Evolutionary conservation across 306 rosid genomes (phyloP).

Genomic region (Begonia peltatifolia): DNA sequence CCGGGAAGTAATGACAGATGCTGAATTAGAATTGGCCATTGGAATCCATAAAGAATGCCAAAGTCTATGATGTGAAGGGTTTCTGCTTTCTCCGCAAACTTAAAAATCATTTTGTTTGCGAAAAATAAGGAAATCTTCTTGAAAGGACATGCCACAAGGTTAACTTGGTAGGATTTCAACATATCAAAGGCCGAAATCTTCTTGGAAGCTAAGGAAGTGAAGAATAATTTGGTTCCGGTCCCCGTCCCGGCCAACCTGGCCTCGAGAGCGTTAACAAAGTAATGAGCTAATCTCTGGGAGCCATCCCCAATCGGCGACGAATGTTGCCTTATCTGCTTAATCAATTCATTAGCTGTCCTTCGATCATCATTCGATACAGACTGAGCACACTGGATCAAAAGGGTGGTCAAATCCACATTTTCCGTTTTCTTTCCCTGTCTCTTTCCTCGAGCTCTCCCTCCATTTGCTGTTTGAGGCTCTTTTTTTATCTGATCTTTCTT

Average conservation of each 20-base stretch:
- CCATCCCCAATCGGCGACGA: slow-evolving; percentile 9
- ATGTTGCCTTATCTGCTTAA: slow-evolving; percentile 13
- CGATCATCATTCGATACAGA: slow-evolving; percentile 10
- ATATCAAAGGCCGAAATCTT: slow-evolving; percentile 9
- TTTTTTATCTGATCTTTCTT: slow-evolving; percentile 7
- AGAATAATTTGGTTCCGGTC: slow-evolving; percentile 7
- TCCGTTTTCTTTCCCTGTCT: slow-evolving; percentile 9
- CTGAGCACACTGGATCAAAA: slow-evolving; percentile 11
- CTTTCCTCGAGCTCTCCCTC: slow-evolving; percentile 5
- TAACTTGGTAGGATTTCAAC: slow-evolving; percentile 8
- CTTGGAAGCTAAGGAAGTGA: slow-evolving; percentile 2
- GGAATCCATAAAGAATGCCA: slow-evolving; percentile 12
- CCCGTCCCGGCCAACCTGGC: slow-evolving; percentile 14
- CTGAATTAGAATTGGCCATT: slow-evolving; percentile 14
- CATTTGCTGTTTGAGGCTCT: slow-evolving; percentile 3
- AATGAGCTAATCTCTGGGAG: slow-evolving; percentile 15
- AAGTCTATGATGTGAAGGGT: slow-evolving; percentile 13
- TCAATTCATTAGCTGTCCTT: slow-evolving; percentile 8
- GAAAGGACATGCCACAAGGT: slow-evolving; percentile 10
- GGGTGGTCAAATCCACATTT: slow-evolving; percentile 12
- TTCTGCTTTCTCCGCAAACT: slow-evolving; percentile 7
- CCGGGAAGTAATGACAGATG: slow-evolving; percentile 5
- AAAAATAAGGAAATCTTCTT: slow-evolving; percentile 8
- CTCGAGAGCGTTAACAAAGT: slow-evolving; percentile 12
- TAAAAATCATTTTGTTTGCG: slow-evolving; percentile 8